phyloP scores from a whole-genome alignment of 176 grass and related monocot genomes.

The Chloris gayana region DNA sequence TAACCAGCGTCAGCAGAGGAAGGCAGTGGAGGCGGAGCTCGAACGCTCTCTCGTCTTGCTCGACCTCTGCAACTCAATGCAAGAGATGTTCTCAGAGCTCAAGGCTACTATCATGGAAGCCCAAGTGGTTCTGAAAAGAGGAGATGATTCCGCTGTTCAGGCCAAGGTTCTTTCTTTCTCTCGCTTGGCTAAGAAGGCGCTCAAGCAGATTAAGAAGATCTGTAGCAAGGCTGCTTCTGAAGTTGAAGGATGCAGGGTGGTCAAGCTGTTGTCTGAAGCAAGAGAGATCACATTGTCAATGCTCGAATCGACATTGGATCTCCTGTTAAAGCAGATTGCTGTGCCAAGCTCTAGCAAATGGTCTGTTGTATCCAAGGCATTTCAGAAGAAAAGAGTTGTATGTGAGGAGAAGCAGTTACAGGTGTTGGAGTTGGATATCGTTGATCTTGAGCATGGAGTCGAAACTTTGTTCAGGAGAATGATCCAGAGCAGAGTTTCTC shows the following conservation, averaged over 20 bases:
- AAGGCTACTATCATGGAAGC: constrained; percentile 14
- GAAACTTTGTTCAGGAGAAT: background rate
- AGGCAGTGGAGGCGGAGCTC: constrained; percentile 32
- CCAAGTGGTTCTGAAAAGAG: constrained; percentile 27
- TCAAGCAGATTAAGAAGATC: constrained; percentile 9
- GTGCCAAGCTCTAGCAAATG: background rate
- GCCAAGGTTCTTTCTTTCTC: constrained; percentile 7
- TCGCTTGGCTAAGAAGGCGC: constrained; percentile 36
- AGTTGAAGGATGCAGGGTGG: background rate
- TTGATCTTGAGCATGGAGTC: background rate
- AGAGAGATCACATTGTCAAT: constrained; percentile 17
- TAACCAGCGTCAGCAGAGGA: constrained; percentile 24
- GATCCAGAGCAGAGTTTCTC: constrained; percentile 13
- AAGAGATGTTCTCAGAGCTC: constrained; percentile 16
- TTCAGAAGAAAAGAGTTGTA: constrained; percentile 28
- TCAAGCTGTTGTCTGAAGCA: constrained; percentile 28
- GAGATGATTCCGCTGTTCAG: background rate
- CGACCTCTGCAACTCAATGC: constrained; percentile 24
- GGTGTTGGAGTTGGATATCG: background rate
- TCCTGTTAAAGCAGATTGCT: background rate
- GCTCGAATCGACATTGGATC: background rate
- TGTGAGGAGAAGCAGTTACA: background rate
- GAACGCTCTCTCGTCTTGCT: constrained; percentile 25
- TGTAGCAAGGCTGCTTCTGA: background rate
- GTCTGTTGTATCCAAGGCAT: constrained; percentile 25